A percentile compares a stretch with the other conserved stretches of the same genome.
Evolutionary conservation across 2,329 filamentous ascomycete genomes (phyloP).

Genomic region (Penicillium sp.): DNA sequence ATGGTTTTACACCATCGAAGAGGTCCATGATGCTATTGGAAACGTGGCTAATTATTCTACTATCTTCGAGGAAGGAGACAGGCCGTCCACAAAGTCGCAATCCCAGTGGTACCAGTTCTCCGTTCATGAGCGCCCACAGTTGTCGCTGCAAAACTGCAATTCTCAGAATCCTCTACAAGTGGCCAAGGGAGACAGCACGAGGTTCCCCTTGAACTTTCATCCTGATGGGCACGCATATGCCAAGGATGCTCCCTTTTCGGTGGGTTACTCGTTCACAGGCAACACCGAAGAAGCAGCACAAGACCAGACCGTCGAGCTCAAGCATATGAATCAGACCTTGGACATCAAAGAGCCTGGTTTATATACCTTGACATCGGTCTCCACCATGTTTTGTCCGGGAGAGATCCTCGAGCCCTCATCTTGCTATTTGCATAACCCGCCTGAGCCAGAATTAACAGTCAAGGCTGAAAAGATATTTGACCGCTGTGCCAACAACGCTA

Average conservation of each 20-base stretch:
- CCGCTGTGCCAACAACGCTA: constrained; percentile 90
- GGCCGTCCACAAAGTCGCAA: constrained; percentile 56
- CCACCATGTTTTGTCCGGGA: constrained; percentile 77
- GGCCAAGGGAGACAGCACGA: constrained; percentile 66
- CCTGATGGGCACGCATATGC: constrained; percentile 58
- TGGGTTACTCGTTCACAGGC: constrained; percentile 81
- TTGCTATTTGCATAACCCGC: constrained; percentile 87
- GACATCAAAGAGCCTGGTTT: constrained; percentile 74
- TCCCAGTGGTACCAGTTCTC: constrained; percentile 72
- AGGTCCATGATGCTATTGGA: constrained; percentile 86
- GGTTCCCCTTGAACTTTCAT: constrained; percentile 69
- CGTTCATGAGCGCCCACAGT: constrained; percentile 81
- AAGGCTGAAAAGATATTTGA: constrained; percentile 81
- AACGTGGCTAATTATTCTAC: constrained; percentile 73
- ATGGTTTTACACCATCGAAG: constrained; percentile 88
- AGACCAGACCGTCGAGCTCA: constrained; percentile 52
- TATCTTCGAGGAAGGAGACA: constrained; percentile 65
- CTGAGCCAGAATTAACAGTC: constrained; percentile 75
- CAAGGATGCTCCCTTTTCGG: constrained; percentile 64
- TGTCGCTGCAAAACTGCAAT: constrained; percentile 72
- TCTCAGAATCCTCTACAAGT: constrained; percentile 77
- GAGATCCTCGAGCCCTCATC: constrained; percentile 91
- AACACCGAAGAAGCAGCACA: constrained; percentile 64
- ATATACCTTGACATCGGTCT: constrained; percentile 78
- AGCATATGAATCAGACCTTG: constrained; percentile 62